Evolutionary conservation across 257 asterid species (phyloP), one percentile per base, ranked within the genome.

Genomic region (Scutellaria baicalensis): DNA sequence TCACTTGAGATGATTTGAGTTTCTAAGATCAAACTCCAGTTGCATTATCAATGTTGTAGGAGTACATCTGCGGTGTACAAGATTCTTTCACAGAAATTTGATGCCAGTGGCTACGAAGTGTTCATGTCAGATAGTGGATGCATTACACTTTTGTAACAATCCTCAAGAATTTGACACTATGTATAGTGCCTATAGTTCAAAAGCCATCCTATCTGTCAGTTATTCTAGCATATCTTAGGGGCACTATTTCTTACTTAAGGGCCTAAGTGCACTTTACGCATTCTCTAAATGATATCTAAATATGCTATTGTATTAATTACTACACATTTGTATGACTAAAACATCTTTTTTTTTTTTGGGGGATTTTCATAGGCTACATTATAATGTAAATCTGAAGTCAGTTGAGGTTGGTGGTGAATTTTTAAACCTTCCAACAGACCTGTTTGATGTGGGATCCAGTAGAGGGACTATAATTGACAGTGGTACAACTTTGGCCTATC

Each of bases 401-500:
- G 72, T 89, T 70, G 98, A 89, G 73, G 96, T 92, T 44, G 98
- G 91, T 42, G 96, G 96, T 75, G 76, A 81, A 16, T 79, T 75
- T 72, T 76, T 93, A 47, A 81, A 82, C 77, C 86, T 82, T 70
- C 84, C 92, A 8, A 81, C 84, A n/a, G 84, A 81, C 62, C 16
- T 55, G 12, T 85, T 79, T 68, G 88, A 75, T 36, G 71, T 66
- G 8, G 86, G 76, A 54, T 66, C 79, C 55, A 78, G 80, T 55
- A 73, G 84, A 71, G 87, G 88, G 70, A 81, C 97, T 66, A 84
- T 93, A 64, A 84, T 93, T 39, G 98, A 93, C 72, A 93, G 98
- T 70, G 98, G 98, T 56, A 88, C 98, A 35, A 90, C 98, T 38
- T 81, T 93, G 86, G 98, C 96, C 9, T 90, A 90, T 90, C 94